Percentiles rank a stretch among this genome's conserved stretches.
phyloP scores from a whole-genome alignment of 192 early-diverging fungal genomes.

The Coemansia sp. region DNA sequence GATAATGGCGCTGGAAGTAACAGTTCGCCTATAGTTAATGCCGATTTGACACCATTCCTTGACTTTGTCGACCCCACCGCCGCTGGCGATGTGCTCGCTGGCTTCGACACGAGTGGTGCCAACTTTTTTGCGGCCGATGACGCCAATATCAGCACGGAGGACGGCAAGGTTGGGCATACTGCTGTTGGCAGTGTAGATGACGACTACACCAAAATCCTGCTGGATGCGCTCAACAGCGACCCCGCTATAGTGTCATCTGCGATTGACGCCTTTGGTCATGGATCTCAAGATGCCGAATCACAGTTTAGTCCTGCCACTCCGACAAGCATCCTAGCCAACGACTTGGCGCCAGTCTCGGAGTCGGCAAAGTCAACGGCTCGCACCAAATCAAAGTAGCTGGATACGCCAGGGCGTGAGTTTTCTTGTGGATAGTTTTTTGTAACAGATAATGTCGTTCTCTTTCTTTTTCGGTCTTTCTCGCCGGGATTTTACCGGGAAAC shows the following conservation, averaged over 20 bases:
- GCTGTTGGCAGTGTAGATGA: not conserved
- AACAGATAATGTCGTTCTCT: not conserved
- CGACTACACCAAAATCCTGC: constrained; percentile 11
- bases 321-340: not conserved
- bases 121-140: not conserved
- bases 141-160: not conserved
- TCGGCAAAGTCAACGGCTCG: not conserved
- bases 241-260: not conserved
- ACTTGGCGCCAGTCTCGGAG: not conserved
- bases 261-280: not conserved
- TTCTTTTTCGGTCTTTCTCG: too few relatives aligned
- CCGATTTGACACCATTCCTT: constrained; percentile 27
- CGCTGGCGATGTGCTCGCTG: not conserved
- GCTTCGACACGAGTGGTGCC: not conserved
- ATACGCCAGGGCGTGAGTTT: not conserved
- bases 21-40: not conserved
- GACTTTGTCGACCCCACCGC: constrained; percentile 43
- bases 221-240: constrained; percentile 12
- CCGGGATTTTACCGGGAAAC: too few relatives aligned
- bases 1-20: not conserved
- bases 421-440: not conserved
- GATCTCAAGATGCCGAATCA: not conserved
- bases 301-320: not conserved
- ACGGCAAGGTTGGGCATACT: not conserved
- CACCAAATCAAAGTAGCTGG: not conserved